These are phyloP conservation scores for Pleurotus salmoneostramineus DNA, from an alignment of 768 basidiomycete genomes.

Conservation along the genomic window DNA sequence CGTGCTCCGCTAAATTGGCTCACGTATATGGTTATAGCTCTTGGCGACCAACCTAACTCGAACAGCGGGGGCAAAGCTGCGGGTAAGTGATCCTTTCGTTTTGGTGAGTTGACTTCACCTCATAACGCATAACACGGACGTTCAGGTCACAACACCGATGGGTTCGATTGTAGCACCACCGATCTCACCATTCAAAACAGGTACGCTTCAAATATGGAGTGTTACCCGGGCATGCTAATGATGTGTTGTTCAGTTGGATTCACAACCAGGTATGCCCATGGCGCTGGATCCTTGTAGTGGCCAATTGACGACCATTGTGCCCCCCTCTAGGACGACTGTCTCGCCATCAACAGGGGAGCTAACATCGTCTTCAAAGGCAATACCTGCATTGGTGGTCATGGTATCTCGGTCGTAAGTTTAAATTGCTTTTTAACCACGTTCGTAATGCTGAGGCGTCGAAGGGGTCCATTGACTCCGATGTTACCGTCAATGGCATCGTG, in stretches of 20 bases:
- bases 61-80: conserved; percentile 47
- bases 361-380: conserved; percentile 49
- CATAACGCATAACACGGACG: not conserved
- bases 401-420: conserved; percentile 55
- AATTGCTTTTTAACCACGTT: conserved; percentile 22
- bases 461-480: conserved; percentile 52
- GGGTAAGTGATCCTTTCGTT: conserved; percentile 14
- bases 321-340: conserved; percentile 32
- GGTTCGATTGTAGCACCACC: conserved; percentile 37
- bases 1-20: not conserved
- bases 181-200: conserved; percentile 38
- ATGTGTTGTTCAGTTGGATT: not conserved
- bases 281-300: too few relatives aligned
- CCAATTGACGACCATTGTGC: too few relatives aligned
- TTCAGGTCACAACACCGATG: conserved; percentile 45
- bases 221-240: not conserved
- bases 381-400: conserved; percentile 57
- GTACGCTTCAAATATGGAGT: conserved; percentile 15
- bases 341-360: conserved; percentile 44
- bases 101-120: not conserved
- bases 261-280: not conserved
- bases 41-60: conserved; percentile 47
- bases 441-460: conserved; percentile 16
- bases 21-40: conserved; percentile 28
- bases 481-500: conserved; percentile 40